Evolutionary conservation across 768 basidiomycete genomes (phyloP).

Genomic region (Mycena amicta): DNA sequence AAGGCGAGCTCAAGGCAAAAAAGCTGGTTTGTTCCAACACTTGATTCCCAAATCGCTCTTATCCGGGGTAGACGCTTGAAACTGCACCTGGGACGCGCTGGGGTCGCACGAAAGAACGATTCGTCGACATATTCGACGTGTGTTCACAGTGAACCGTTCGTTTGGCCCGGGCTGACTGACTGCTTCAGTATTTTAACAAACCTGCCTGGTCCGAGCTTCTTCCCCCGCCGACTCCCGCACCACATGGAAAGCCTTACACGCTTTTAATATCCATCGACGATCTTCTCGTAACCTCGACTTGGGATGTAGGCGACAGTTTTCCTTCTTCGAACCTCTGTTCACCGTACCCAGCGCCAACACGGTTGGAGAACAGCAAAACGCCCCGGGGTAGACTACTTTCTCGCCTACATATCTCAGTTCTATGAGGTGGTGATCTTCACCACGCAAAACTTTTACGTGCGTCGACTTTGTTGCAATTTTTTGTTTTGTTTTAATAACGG

Average conservation of each 20-base stretch:
- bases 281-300: conserved; percentile 85
- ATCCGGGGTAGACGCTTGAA: conserved; percentile 49
- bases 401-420: conserved; percentile 96
- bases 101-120: conserved; percentile 65
- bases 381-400: conserved; percentile 97
- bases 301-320: conserved; percentile 76
- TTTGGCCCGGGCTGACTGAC: conserved; percentile 1
- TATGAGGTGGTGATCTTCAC: conserved; percentile 98
- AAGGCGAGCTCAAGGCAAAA: conserved; percentile 65
- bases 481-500: conserved; percentile 3
- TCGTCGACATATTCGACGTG: conserved; percentile 70
- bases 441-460: conserved; percentile 82
- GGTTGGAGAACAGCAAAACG: conserved; percentile 99
- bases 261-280: conserved; percentile 91
- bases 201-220: conserved; percentile 92
- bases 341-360: conserved; percentile 66
- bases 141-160: conserved; percentile 26
- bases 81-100: conserved; percentile 63
- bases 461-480: conserved; percentile 41
- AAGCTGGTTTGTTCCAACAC: conserved; percentile 52
- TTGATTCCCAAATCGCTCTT: background rate
- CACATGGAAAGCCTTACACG: conserved; percentile 89
- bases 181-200: conserved; percentile 88
- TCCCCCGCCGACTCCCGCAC: conserved; percentile 80
- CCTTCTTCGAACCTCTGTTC: background rate